Evolutionary conservation across 768 basidiomycete species (phyloP), one percentile per base, ranked within the genome.

Genomic region (Pilatotrama ljubarskyi): DNA sequence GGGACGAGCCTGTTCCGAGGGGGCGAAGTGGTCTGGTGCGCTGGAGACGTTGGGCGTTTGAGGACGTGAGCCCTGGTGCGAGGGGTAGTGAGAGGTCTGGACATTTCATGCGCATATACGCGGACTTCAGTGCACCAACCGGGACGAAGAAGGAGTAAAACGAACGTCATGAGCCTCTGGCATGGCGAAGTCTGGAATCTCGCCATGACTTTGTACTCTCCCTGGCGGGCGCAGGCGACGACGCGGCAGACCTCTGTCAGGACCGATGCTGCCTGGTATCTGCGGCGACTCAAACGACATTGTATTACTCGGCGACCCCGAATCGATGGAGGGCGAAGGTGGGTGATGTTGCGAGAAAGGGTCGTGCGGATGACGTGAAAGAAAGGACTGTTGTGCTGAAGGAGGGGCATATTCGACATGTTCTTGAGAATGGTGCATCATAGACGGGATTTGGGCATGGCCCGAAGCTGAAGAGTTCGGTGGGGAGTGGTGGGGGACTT

Each of bases 221-320:
- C 53, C 50, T 26, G 43, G 47, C 1, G 42, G 2, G 35, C 58
- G 62, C 18, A 54, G 48, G 29, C 67, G 64, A 26, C 67, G 64
- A 41, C 84, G 79, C 40, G 78, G 78, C 32, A 74, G 59, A 50
- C 75, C 72, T 60, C 84, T 81, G 61, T 74, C 73, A 47, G 84
- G 83, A 0, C 84, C 84, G 61, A 83, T 78, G 72, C 77, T 82
- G 29, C 81, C 73, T 13, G 80, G 74, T 38, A 82, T 73, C 71
- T 82, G 82, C 3, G 72, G 55, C 20, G 64, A 64, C 18, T 63
- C 60, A 36, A 67, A 66, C 22, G 63, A 37, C 41, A 59, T 51
- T 4, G 26, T 29, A 22, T 55, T 64, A 32, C 17, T 40, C 24
- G 61, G 58, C 14, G 64, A 40, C 2, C 44, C 51, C 17, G 59